Conservation (phyloP, 768 basidiomycete species). For the Naganishia antarctica region DNA sequence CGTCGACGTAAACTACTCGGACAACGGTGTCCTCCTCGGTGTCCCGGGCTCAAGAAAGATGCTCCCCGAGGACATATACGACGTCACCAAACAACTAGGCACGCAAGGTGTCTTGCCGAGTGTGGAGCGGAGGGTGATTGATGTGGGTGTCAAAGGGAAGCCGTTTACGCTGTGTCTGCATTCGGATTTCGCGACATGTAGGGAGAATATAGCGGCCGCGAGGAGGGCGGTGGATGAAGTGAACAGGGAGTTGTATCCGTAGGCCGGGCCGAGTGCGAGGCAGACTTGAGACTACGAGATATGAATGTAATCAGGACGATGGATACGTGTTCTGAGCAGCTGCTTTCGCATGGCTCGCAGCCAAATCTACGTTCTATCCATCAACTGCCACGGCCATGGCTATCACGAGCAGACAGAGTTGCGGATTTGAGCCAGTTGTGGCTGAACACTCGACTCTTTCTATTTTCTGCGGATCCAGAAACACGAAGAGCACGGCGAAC, state of each 20-base stretch:
- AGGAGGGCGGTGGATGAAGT: conserved; percentile 59
- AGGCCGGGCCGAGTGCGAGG: background rate
- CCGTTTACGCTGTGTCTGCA: conserved; percentile 56
- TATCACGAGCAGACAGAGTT: no score
- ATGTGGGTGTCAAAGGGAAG: conserved; percentile 52
- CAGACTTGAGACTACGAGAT: background rate
- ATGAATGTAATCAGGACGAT: no score
- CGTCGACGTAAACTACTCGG: conserved; percentile 59
- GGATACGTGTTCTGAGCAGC: no score
- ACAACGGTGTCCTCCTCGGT: conserved; percentile 39
- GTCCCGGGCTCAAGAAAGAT: conserved; percentile 35
- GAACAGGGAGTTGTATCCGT: conserved; percentile 49
- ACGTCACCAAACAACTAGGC: conserved; percentile 26
- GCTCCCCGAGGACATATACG: conserved; percentile 31
- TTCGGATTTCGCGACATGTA: conserved; percentile 21
- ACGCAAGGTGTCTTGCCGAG: conserved; percentile 30
- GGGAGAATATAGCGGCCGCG: conserved; percentile 55
- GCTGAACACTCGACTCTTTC: no score
- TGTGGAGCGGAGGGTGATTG: conserved; percentile 30
- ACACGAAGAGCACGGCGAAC: no score
- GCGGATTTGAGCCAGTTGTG: no score
- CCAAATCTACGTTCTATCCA: no score
- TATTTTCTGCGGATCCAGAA: no score
- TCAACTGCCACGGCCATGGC: no score
- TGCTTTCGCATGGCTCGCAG: no score